A percentile compares a stretch with the other conserved stretches of the same genome.
These are phyloP conservation scores for Hamigera avellanea DNA, from an alignment of 495 filamentous ascomycete species.

Conservation along the genomic window DNA sequence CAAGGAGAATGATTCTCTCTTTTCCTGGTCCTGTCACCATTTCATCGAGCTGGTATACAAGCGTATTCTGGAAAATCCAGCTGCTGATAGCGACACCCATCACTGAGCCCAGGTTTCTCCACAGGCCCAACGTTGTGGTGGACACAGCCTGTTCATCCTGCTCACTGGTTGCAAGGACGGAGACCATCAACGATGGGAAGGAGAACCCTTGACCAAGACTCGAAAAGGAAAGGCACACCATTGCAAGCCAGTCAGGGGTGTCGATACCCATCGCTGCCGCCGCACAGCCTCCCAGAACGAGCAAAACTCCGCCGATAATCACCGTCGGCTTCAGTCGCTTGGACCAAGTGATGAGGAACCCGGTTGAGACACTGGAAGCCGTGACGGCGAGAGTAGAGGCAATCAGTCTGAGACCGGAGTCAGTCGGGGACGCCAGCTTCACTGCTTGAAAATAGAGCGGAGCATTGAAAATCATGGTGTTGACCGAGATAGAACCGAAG, in stretches of 20 bases:
- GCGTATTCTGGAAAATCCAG: constrained; percentile 63
- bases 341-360: constrained; percentile 59
- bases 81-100: constrained; percentile 61
- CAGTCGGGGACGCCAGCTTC: constrained; percentile 57
- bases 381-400: constrained; percentile 48
- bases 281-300: constrained; percentile 43
- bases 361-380: constrained; percentile 46
- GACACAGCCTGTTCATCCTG: constrained; percentile 67
- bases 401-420: constrained; percentile 59
- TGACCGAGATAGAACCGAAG: constrained; percentile 49
- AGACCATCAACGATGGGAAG: constrained; percentile 53
- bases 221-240: constrained; percentile 48
- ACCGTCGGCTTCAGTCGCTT: constrained; percentile 53
- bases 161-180: constrained; percentile 52
- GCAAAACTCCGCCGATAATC: constrained; percentile 38
- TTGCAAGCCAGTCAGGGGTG: constrained; percentile 46
- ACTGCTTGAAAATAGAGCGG: constrained; percentile 76
- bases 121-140: constrained; percentile 57
- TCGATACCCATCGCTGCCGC: constrained; percentile 40
- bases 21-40: constrained; percentile 45
- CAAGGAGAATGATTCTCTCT: constrained; percentile 35
- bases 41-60: constrained; percentile 44
- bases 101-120: constrained; percentile 56
- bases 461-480: constrained; percentile 66
- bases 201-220: constrained; percentile 55